A percentile compares a stretch with the other conserved stretches of the same genome.
These are phyloP conservation scores for Epithele typhae DNA, from an alignment of 768 basidiomycete species.

Conservation along the genomic window DNA sequence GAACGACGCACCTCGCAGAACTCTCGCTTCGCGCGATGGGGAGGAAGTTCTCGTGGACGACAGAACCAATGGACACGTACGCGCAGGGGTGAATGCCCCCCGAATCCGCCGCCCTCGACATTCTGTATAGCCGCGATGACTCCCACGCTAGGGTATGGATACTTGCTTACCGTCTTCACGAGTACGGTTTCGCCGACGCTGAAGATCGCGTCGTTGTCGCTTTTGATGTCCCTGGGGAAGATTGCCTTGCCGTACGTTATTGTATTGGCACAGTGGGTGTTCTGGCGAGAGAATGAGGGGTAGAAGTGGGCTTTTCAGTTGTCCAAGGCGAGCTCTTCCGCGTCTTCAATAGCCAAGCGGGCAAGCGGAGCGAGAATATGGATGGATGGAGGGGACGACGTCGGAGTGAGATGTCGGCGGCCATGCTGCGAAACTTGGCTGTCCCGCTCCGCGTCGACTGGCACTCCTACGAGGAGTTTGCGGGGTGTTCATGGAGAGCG, in stretches of 20 bases:
- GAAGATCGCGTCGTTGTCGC: slow-evolving; percentile 26
- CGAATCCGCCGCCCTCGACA: slow-evolving; percentile 27
- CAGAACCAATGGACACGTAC: slow-evolving; percentile 76
- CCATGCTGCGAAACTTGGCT: too few relatives aligned
- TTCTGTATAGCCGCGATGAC: slow-evolving; percentile 74
- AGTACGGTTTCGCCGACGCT: slow-evolving; percentile 65
- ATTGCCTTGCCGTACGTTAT: slow-evolving; percentile 3
- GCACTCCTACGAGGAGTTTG: too few relatives aligned
- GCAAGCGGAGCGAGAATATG: slow-evolving; percentile 12
- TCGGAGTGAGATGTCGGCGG: slow-evolving; percentile 1
- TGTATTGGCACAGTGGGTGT: background rate
- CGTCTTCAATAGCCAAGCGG: slow-evolving; percentile 17
- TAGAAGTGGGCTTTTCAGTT: slow-evolving; percentile 16
- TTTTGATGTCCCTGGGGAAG: background rate
- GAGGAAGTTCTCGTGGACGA: slow-evolving; percentile 58
- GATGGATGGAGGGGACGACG: slow-evolving; percentile 15
- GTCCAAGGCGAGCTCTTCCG: slow-evolving; percentile 14
- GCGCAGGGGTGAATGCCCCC: slow-evolving; percentile 39
- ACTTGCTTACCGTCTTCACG: slow-evolving; percentile 32
- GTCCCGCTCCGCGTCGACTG: too few relatives aligned
- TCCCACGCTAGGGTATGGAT: slow-evolving; percentile 52
- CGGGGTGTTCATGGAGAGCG: too few relatives aligned
- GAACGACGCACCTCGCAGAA: slow-evolving; percentile 47
- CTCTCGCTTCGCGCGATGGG: slow-evolving; percentile 54
- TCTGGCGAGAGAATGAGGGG: slow-evolving; percentile 2